Base-by-base conservation (phyloP, 495 filamentous ascomycete species). In the Bombardia bombarda region DNA sequence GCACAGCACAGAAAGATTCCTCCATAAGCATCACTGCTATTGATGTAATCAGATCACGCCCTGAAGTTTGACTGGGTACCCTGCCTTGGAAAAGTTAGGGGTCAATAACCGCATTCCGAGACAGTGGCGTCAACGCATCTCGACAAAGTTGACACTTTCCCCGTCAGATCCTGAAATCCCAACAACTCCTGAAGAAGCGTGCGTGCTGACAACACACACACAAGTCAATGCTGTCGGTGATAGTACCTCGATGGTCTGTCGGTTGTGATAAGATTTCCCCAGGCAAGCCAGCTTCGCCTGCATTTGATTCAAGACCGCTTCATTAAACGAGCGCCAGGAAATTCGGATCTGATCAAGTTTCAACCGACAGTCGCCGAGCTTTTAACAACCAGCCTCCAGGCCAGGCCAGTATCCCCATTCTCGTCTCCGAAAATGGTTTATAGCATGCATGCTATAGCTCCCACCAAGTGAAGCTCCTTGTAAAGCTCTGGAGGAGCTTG, bases 301-400 rank as follows among this genome's bases (percentile, higher is more conserved):
- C 6, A 38, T 12, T 3, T 10, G 32, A 33, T 16, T 24, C 18
- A 22, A 33, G 34, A 26, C 45, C 45, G 43, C 48, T 41, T 51
- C 49, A 55, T 46, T 47, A 42, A 25, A 43, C 34, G 49, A 42
- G 36, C 25, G n/a, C 42, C 23, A 32, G 38, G 42, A n/a, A n/a
- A 39, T 31, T 38, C 42, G 44, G 14, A 32, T 42, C 31, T 20
- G 38, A 42, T 48, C 41, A 45, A 38, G 55, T 61, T 58, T 61
- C 58, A 53, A 50, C 42, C 46, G 43, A 39, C 38, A 33, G 28
- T 32, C 21, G 14, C 31, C 45, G 35, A 37, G 43, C 47, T 45
- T 46, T 40, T 44, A n/a, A n/a, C n/a, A n/a, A n/a, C n/a, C n/a
- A n/a, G n/a, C n/a, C n/a, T n/a, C n/a, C n/a, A n/a, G n/a, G n/a